Base-by-base conservation (phyloP, 2,329 filamentous ascomycete species). In the Nothomitra cinnamomea region DNA sequence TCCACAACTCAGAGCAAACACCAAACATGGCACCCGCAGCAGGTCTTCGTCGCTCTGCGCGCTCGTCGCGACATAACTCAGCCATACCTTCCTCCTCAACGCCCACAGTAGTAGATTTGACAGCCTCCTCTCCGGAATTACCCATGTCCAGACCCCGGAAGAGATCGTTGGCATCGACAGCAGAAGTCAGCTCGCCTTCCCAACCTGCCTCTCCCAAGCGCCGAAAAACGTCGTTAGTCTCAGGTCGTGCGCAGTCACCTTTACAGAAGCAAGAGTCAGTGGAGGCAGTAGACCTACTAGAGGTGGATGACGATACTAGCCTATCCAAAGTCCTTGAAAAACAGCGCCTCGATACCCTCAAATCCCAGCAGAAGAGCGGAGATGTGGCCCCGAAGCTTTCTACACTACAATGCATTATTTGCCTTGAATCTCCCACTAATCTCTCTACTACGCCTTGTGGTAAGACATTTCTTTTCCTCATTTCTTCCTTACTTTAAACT, bases 341-440 rank as follows among this genome's bases (percentile, higher is more conserved):
- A 53, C 54, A 56, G 45, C 49, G 41, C 15, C n/a, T 25, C 15
- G 54, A 56, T 17, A 45, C 35, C 12, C 45, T 54, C 21, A 21
- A 32, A 15, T 50, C 53, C 17, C 38, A 56, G 19, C 52, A 24
- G 24, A 50, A 28, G 35, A 28, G 72, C 53, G 67, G 69, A 51
- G 73, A 76, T 51, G 75, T 72, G 10, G 70, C 65, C 51, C 63
- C 71, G 60, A 78, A 76, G 62, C 64, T 83, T 15, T 69, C 71
- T 45, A 68, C 69, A 2, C 79, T 82, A 49, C 77, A 82, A 64
- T 83, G 80, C 57, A 77, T 79, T 43, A 83, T 83, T 55, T 83
- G 80, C 65, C 79, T 83, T 77, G 80, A 83, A 56, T 71, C 78
- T 56, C 74, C 71, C 24, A 74, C 72, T 1, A 68, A 70, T 25